Evolutionary conservation across 306 rosid genomes (phyloP).

Genomic region (Sicyos edulis): DNA sequence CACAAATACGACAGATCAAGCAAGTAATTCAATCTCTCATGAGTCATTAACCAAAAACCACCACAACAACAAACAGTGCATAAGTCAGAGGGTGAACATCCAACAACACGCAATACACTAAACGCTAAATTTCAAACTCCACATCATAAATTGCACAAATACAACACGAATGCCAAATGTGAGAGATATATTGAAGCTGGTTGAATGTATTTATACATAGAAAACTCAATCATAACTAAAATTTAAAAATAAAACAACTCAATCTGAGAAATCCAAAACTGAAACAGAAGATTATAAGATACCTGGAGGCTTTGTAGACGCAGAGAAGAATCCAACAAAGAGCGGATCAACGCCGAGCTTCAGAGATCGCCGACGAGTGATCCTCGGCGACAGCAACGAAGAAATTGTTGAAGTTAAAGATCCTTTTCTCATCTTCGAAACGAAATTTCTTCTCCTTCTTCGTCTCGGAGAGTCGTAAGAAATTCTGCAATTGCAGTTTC

Average conservation of each 20-base stretch:
- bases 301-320: conserved; percentile 21
- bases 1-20: not conserved
- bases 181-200: too few species aligned
- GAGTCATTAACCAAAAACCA: not conserved
- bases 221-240: too few species aligned
- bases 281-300: too few species aligned
- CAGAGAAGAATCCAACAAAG: conserved; percentile 13
- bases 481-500: not conserved
- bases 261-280: too few species aligned
- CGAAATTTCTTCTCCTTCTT: conserved; percentile 8
- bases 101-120: not conserved
- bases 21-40: conserved; percentile 1
- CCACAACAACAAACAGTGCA: not conserved
- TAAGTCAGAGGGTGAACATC: not conserved
- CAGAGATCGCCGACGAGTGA: conserved; percentile 7
- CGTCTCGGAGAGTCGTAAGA: not conserved
- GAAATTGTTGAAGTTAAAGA: not conserved
- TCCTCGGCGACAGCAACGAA: conserved; percentile 7
- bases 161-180: not conserved
- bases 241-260: too few species aligned
- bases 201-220: too few species aligned
- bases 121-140: not conserved
- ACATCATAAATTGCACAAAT: not conserved
- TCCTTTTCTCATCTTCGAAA: conserved; percentile 19
- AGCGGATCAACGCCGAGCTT: not conserved